Evolutionary conservation across 2,329 filamentous ascomycete species (phyloP), one percentile per base, ranked within the genome.

Genomic region (Dactylellina cionopaga): DNA sequence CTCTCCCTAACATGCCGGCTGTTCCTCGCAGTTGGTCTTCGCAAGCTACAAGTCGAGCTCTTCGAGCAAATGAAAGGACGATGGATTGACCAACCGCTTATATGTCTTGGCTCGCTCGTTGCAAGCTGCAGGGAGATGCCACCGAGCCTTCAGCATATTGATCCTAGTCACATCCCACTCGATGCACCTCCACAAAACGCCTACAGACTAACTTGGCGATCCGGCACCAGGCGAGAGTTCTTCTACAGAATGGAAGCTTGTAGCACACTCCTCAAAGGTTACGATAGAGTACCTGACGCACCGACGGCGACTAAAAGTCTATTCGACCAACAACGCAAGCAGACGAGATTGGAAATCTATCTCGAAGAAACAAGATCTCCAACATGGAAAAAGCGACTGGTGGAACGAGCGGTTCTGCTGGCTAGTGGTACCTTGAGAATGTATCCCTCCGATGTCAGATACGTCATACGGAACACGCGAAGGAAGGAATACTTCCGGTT

Each of bases 401-500:
- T 60, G 1, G 46, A 59, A 11, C 52, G 63, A 7, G 44, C 54
- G 0, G 37, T 39, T 1, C 19, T 54, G 9, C 46, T 68, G 0
- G 46, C 52, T 3, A 46, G 22, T 2, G 63, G 63, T 0, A 17
- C 25, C 0, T 25, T 68, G 11, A 43, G 63, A 29, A 24, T 60
- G 10, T 54, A 68, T 27, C 49, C 63, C 4, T 22, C 44, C 10
- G 7, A 35, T n/a, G 19, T 43, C 6, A 33, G 27, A 3, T 59
- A 68, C 29, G 37, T 43, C 1, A 24, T 68, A 17, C 52, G 63
- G 17, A 68, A 68, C 27, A 44, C 52, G 1, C 2, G 11, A 9
- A 68, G 54, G 44, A 52, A 60, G 25, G 44, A 68, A 60, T 68
- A 44, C 27, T 25, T 68, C 35, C 52, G 29, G 0, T 68, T 68